These are phyloP conservation scores for Thinopyrum elongatum DNA, from an alignment of 176 grass and related monocot species.

Conservation along the genomic window DNA sequence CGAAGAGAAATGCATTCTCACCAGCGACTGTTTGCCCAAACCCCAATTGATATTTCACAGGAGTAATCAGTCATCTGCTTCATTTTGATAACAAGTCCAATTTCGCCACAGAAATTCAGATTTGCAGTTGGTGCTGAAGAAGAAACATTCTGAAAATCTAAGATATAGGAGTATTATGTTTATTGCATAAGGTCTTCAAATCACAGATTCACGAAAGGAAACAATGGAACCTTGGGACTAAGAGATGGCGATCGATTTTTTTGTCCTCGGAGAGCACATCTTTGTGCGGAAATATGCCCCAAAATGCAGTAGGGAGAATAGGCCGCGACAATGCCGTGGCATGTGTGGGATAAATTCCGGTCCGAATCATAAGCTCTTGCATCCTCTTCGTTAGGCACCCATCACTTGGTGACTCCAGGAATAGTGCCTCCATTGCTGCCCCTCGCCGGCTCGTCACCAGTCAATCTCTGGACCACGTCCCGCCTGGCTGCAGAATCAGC, in stretches of 20 bases:
- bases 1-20: constrained; percentile 92
- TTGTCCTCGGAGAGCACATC: constrained; percentile 81
- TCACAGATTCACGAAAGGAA: neutral
- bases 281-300: constrained; percentile 88
- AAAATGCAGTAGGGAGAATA: constrained; percentile 96
- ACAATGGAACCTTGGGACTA: constrained; percentile 53
- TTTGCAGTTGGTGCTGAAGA: neutral
- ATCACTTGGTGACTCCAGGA: constrained; percentile 57
- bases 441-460: constrained; percentile 90
- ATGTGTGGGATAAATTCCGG: constrained; percentile 81
- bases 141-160: neutral
- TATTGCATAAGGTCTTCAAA: neutral
- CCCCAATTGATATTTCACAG: constrained; percentile 4
- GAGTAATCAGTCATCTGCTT: constrained; percentile 9
- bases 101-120: neutral
- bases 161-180: neutral
- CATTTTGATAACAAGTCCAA: constrained; percentile 15
- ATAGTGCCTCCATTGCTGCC: constrained; percentile 61
- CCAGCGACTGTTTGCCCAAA: constrained; percentile 59
- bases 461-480: constrained; percentile 76
- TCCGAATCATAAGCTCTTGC: constrained; percentile 64
- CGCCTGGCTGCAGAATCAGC: constrained; percentile 51
- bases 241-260: constrained; percentile 42
- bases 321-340: constrained; percentile 55
- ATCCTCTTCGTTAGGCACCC: constrained; percentile 84